Evolutionary conservation across 495 filamentous ascomycete species (phyloP).

Genomic region (Annulohypoxylon maeteangense): DNA sequence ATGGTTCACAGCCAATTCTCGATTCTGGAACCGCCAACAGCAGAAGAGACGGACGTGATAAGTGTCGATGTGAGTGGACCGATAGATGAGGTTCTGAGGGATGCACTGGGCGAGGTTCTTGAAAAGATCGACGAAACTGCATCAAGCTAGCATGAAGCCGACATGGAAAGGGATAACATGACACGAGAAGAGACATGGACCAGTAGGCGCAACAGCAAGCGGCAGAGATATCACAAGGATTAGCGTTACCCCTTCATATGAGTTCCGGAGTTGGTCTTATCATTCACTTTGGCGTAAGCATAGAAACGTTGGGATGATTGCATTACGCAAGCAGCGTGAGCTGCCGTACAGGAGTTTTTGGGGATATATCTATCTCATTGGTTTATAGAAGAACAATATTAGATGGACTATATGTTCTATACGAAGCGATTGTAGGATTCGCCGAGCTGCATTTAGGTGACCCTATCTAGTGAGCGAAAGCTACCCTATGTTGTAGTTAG

Average conservation of each 20-base stretch:
- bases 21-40: constrained; percentile 81
- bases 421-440: constrained; percentile 13
- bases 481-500: constrained; percentile 12
- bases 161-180: constrained; percentile 2
- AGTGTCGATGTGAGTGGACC: constrained; percentile 79
- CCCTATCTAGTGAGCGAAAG: constrained; percentile 20
- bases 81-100: constrained; percentile 71
- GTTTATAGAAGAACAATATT: constrained; percentile 28
- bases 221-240: constrained; percentile 14
- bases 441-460: constrained; percentile 24
- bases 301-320: constrained; percentile 34
- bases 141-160: constrained; percentile 29
- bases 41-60: constrained; percentile 85
- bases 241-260: constrained; percentile 30
- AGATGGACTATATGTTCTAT: constrained; percentile 9
- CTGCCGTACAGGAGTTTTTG: constrained; percentile 34
- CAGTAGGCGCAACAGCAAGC: constrained; percentile 5
- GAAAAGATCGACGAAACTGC: constrained; percentile 50
- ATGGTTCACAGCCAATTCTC: constrained; percentile 97
- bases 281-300: constrained; percentile 38
- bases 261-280: constrained; percentile 41
- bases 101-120: constrained; percentile 66
- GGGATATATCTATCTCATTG: constrained; percentile 27
- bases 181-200: not conserved
- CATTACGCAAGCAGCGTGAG: constrained; percentile 34